Evolutionary conservation across 352 stramenopile species (phyloP).

Genomic region (Phytophthora ohioensis): DNA sequence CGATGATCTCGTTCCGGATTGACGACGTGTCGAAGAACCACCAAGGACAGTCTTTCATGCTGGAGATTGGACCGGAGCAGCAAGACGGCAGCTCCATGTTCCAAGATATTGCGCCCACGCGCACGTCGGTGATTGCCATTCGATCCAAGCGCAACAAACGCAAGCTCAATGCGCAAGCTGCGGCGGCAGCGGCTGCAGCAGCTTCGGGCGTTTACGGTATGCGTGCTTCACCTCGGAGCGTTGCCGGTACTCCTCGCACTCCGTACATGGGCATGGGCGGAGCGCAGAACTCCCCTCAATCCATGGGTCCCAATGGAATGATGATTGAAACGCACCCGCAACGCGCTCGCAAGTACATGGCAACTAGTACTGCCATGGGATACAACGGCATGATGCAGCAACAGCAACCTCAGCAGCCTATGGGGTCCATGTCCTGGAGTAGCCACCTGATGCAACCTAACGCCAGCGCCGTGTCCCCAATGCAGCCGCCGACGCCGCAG

Average conservation of each 20-base stretch:
- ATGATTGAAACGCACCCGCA: constrained; percentile 42
- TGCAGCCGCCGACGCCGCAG: constrained; percentile 32
- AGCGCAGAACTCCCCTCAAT: constrained; percentile 23
- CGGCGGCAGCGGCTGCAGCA: constrained; percentile 11
- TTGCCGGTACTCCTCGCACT: constrained; percentile 45
- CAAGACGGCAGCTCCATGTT: constrained; percentile 86
- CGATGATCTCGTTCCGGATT: constrained; percentile 94
- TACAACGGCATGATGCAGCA: constrained; percentile 45
- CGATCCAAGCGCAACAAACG: constrained; percentile 96
- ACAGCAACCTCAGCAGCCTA: constrained; percentile 25
- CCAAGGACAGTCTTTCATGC: constrained; percentile 94
- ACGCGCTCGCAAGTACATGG: constrained; percentile 43
- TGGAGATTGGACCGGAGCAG: constrained; percentile 91
- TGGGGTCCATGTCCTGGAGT: constrained; percentile 59
- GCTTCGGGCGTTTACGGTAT: constrained; percentile 29
- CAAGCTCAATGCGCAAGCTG: constrained; percentile 61
- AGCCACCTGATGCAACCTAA: constrained; percentile 54
- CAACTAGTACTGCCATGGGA: constrained; percentile 37
- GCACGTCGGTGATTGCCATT: constrained; percentile 92
- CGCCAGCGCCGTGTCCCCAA: constrained; percentile 19
- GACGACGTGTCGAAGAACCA: constrained; percentile 98
- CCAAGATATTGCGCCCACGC: constrained; percentile 90
- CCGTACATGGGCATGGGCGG: constrained; percentile 42
- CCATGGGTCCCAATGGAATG: constrained; percentile 29
- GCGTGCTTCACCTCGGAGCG: constrained; percentile 50